Evolutionary conservation across 441 rosid species (phyloP), one percentile per base, ranked within the genome.

Genomic region (Jatropha podagrica): DNA sequence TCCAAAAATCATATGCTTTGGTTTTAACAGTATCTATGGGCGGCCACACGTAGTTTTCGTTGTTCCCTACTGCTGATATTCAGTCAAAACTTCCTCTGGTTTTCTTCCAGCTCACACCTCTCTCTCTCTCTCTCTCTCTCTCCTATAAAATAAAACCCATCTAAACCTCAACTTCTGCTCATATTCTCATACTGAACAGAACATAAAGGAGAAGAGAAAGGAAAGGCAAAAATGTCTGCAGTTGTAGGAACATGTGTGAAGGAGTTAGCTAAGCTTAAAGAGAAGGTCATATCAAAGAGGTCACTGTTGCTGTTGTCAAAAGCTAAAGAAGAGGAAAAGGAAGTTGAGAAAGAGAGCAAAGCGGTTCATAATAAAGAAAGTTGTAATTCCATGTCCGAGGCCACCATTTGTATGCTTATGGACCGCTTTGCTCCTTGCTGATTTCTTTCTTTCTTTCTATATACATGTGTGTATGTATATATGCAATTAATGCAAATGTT

Each of bases 391-490:
- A 88, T 92, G 86, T 89, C 92, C 12, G 98, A 94, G 73, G 51
- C 85, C 42, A 87, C 92, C 15, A 86, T 94, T 18, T 88, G 82
- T 78, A 68, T 92, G 85, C 86, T 94, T 63, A 91, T 94, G 90
- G 98, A 94, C 76, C 90, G 95, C 26, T 94, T 94, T 83, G 97
- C 85, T 32, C 92, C 93, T 64, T 89, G 88, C 77, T 92, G 85
- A 73, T 69, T 51, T 51, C 7, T 2, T 46, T 51, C 17, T 14
- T 51, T 51, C 3, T 52, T 15, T 15, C 6, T 17, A 13, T 13
- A 11, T 52, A 13, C 4, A 3, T 52, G 15, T 52, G 14, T 56
- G 2, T 0, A 0, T 59, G 20, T 7, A 56, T 11, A 5, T 4
- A 61, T 12, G 18, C n/a, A 61, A 61, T 61, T 13, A 5, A 32